Base-by-base conservation (phyloP, 352 stramenopile species). In the Pythium apleroticum region DNA sequence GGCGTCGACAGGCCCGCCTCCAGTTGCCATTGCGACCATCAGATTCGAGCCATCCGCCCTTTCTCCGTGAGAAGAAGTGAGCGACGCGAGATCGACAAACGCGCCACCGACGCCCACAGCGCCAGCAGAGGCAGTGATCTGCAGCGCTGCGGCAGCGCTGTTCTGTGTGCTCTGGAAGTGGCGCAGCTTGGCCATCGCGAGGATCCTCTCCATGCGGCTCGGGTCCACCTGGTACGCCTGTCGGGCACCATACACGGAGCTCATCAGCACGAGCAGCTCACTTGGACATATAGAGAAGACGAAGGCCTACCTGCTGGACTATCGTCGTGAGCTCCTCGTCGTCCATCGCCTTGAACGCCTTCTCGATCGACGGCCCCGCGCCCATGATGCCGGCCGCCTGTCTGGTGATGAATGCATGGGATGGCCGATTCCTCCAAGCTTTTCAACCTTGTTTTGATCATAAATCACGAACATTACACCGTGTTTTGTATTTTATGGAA, bases 201-300 rank as follows among this genome's bases (percentile, higher is more conserved):
- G 68, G 49, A 86, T 63, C 22, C 60, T 66, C 22, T 91, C 81
- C 56, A 87, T 76, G 15, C 81, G 76, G 56, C 76, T 58, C 24
- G 81, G 67, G 17, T 89, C 78, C 33, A 77, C 24, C 50, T 66
- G 71, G 50, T 88, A 91, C 27, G 72, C 81, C 80, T 91, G 55
- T 12, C 0, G 53, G n/a, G n/a, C n/a, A n/a, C n/a, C n/a, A n/a
- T n/a, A 14, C 12, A 33, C 15, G 17, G 4, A 54, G 24, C 9
- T 45, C 25, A 10, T 37, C 57, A 45, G 49, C n/a, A 25, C 20
- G 3, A 28, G 22, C 43, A 30, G 25, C 57, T 27, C 22, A 74
- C 20, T 17, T 20, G 9, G 19, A 6, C 43, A 17, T 20, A 27
- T 17, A 28, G 15, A 12, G 2, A 17, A 28, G 2, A 28, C n/a